Evolutionary conservation across 2,329 filamentous ascomycete genomes (phyloP).

Genomic region (Apiospora koreana): DNA sequence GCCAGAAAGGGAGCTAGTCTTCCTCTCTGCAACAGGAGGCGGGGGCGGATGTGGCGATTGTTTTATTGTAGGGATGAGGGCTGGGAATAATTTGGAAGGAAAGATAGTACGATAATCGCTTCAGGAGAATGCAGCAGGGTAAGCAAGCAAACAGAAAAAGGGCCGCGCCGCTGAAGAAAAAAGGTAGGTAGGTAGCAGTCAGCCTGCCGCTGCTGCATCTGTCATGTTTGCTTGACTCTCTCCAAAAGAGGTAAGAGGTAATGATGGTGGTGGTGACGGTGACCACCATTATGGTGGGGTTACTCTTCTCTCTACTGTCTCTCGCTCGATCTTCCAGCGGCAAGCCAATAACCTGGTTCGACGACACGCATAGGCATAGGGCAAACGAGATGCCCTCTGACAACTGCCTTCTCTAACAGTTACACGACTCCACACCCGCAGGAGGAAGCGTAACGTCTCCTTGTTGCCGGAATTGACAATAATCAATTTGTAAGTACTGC

Average conservation of each 20-base stretch:
- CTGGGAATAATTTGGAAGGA: neutral
- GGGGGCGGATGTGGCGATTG: neutral
- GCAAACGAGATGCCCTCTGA: neutral
- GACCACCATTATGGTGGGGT: neutral
- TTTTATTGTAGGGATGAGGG: neutral
- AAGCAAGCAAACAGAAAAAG: neutral
- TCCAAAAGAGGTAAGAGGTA: neutral
- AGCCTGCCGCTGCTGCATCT: neutral
- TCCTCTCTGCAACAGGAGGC: neutral
- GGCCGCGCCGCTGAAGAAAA: slow-evolving; percentile 1
- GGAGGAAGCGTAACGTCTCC: neutral
- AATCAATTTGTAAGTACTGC: neutral
- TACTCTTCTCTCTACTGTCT: neutral
- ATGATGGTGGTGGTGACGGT: neutral
- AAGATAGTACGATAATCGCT: neutral
- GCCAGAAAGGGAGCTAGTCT: neutral
- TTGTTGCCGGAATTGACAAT: neutral
- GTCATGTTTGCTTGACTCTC: slow-evolving; percentile 1
- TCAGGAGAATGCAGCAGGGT: neutral
- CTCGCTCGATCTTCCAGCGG: neutral
- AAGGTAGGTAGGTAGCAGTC: neutral
- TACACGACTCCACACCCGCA: neutral
- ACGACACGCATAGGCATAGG: neutral
- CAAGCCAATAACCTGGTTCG: neutral
- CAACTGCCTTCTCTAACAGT: slow-evolving; percentile 5